Conservation (phyloP, 345 rosid genomes). For the Euphorbia pulcherrima region DNA sequence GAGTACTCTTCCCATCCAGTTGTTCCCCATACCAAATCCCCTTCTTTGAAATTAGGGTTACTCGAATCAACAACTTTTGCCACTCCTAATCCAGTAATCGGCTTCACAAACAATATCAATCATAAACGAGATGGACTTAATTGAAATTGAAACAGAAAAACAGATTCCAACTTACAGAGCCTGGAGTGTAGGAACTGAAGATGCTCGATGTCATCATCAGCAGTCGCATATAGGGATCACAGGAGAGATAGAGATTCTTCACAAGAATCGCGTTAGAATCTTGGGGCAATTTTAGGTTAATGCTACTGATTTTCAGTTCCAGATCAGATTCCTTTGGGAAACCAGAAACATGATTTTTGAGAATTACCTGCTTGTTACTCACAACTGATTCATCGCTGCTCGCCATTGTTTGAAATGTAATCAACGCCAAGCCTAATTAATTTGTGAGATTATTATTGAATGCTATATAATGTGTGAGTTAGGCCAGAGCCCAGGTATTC, state of each 20-base stretch:
- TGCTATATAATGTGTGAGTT: too few relatives aligned
- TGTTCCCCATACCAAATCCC: conserved; percentile 31
- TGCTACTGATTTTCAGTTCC: conserved; percentile 25
- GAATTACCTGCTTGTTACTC: conserved; percentile 50
- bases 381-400: conserved; percentile 9
- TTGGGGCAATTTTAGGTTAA: conserved; percentile 24
- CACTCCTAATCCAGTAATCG: conserved; percentile 25
- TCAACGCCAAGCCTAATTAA: too few relatives aligned
- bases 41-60: conserved; percentile 23
- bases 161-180: conserved; percentile 23
- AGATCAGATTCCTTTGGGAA: conserved; percentile 48
- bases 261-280: conserved; percentile 34
- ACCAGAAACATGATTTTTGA: conserved; percentile 40
- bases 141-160: neutral
- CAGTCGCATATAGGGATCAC: conserved; percentile 49
- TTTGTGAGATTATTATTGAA: too few relatives aligned
- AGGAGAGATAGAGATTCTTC: conserved; percentile 59
- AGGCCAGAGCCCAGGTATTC: too few relatives aligned
- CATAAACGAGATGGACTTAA: neutral
- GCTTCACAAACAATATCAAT: conserved; percentile 1
- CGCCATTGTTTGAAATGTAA: conserved; percentile 15
- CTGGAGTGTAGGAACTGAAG: conserved; percentile 18
- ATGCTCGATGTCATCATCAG: conserved; percentile 10
- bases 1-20: conserved; percentile 35
- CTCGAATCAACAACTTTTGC: conserved; percentile 24